A percentile compares a stretch with the other conserved stretches of the same genome.
Evolutionary conservation across 129 eudicot genomes (phyloP).

Genomic region (Apium graveolens): DNA sequence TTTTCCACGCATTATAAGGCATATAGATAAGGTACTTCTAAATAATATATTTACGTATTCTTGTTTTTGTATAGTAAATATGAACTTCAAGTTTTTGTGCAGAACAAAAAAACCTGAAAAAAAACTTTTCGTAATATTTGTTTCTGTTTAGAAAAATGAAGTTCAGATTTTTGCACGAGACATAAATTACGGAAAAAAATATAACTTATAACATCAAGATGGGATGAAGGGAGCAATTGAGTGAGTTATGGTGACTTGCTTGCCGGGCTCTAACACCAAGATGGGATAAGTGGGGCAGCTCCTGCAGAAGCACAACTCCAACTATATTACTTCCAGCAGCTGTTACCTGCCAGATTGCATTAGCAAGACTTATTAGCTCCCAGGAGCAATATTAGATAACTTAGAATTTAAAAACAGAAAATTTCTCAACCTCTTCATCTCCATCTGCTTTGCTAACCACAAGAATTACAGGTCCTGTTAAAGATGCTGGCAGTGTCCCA

Average conservation of each 20-base stretch:
- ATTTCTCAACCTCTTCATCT: constrained; percentile 74
- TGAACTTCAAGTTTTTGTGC: not conserved
- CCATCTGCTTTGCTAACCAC: constrained; percentile 92
- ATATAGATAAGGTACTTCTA: not conserved
- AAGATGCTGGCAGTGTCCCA: constrained; percentile 62
- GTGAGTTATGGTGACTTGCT: constrained; percentile 30
- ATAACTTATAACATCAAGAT: no score
- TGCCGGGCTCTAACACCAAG: constrained; percentile 98
- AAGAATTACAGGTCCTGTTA: constrained; percentile 72
- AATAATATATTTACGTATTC: not conserved
- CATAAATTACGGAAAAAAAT: no score
- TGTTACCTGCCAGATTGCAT: constrained; percentile 52
- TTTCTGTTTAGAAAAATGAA: no score
- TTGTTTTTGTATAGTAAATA: not conserved
- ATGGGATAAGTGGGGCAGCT: constrained; percentile 97
- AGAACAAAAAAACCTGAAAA: not conserved
- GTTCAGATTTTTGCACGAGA: no score
- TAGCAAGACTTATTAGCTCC: not conserved
- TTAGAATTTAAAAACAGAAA: not conserved
- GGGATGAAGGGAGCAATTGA: not conserved
- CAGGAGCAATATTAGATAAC: not conserved
- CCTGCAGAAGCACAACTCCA: constrained; percentile 90
- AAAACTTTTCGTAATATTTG: no score
- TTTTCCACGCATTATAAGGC: not conserved
- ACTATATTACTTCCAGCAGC: constrained; percentile 86